Evolutionary conservation across 805 yeast species (phyloP).

Genomic region (Candida sithepensis): DNA sequence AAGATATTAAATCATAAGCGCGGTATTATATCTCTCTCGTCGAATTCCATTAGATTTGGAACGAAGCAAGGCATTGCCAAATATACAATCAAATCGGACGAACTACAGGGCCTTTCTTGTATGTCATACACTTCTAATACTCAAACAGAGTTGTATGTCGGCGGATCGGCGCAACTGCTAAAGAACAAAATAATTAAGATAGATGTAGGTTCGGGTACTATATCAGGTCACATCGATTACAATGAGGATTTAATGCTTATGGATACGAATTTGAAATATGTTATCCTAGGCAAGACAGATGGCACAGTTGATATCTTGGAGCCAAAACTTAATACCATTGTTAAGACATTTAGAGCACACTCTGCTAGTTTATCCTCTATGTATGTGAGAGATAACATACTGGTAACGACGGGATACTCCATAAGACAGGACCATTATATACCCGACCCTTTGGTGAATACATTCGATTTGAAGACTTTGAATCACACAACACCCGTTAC

Average conservation of each 20-base stretch:
- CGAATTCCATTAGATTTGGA: slow-evolving; percentile 48
- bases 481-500: slow-evolving; percentile 75
- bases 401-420: slow-evolving; percentile 81
- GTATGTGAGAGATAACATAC: slow-evolving; percentile 59
- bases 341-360: slow-evolving; percentile 57
- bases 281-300: slow-evolving; percentile 54
- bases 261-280: slow-evolving; percentile 47
- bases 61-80: slow-evolving; percentile 53
- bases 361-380: slow-evolving; percentile 60
- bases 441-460: slow-evolving; percentile 78
- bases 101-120: slow-evolving; percentile 32
- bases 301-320: slow-evolving; percentile 68
- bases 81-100: slow-evolving; percentile 28
- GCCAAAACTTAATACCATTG: slow-evolving; percentile 41
- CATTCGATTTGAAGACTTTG: slow-evolving; percentile 74
- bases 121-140: slow-evolving; percentile 41
- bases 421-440: slow-evolving; percentile 53
- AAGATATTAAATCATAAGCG: slow-evolving; percentile 52
- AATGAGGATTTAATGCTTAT: slow-evolving; percentile 43
- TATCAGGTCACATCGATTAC: slow-evolving; percentile 38
- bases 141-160: slow-evolving; percentile 43
- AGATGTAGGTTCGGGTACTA: slow-evolving; percentile 37
- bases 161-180: slow-evolving; percentile 31
- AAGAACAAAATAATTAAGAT: slow-evolving; percentile 35
- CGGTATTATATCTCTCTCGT: slow-evolving; percentile 57